phyloP scores from a whole-genome alignment of 2,329 filamentous ascomycete genomes.

The Ophiostoma australiae region DNA sequence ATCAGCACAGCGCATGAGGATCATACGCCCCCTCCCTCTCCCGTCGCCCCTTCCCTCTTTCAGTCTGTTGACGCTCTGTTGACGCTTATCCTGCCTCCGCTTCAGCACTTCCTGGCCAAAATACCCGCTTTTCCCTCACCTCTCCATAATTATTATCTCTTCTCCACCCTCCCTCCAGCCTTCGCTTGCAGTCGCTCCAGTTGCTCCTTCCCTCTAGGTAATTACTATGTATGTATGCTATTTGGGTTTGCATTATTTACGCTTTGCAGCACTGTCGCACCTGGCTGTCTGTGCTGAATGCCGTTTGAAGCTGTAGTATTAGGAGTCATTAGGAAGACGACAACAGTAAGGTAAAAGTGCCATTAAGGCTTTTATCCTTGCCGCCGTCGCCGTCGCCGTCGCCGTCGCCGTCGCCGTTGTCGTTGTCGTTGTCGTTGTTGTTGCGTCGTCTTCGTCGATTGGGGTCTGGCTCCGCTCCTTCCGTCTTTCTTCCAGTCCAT shows the following conservation, averaged over 20 bases:
- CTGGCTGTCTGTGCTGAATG: neutral
- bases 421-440: too few species aligned
- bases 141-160: neutral
- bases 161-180: constrained; percentile 6
- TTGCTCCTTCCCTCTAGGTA: neutral
- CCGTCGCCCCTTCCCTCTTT: constrained; percentile 8
- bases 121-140: neutral
- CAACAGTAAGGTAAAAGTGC: too few species aligned
- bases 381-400: too few species aligned
- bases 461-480: neutral
- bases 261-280: neutral
- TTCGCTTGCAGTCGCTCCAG: constrained; percentile 7
- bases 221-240: too few species aligned
- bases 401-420: neutral
- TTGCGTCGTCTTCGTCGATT: neutral
- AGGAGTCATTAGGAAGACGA: neutral
- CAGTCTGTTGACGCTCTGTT: neutral
- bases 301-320: neutral
- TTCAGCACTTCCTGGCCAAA: neutral
- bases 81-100: neutral
- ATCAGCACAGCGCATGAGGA: neutral
- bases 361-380: too few species aligned
- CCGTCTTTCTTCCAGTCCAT: neutral
- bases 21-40: neutral
- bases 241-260: neutral